Conservation (phyloP, 306 rosid species). For the Trifolium dubium region DNA sequence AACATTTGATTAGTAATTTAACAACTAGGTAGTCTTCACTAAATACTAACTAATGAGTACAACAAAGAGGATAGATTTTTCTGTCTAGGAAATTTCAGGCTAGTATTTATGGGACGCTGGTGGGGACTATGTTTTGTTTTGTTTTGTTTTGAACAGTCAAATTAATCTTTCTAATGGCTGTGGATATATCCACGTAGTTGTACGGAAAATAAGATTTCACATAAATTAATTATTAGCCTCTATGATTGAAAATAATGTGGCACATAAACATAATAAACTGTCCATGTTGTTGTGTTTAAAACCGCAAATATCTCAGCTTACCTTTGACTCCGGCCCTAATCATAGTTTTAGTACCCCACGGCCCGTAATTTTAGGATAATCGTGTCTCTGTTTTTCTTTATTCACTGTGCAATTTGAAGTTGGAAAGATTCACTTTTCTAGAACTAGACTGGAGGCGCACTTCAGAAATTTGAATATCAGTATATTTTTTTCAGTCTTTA, state of each 20-base stretch:
- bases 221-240: neutral
- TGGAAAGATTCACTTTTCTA: neutral
- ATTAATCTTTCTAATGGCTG: conserved; percentile 14
- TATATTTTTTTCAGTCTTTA: too few species aligned
- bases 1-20: too few species aligned
- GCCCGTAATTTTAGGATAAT: conserved; percentile 14
- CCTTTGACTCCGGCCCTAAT: neutral
- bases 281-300: conserved; percentile 5
- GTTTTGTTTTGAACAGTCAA: conserved; percentile 4
- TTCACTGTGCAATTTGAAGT: neutral
- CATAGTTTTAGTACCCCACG: neutral
- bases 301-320: conserved; percentile 18
- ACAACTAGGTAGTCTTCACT: too few species aligned
- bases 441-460: neutral
- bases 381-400: neutral
- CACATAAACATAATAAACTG: neutral
- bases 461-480: too few species aligned
- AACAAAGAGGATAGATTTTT: too few species aligned
- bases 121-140: neutral
- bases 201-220: neutral
- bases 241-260: neutral
- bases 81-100: too few species aligned
- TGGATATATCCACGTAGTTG: conserved; percentile 14
- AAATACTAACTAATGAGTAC: too few species aligned
- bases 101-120: neutral